These are phyloP conservation scores for Candida broadrunensis DNA, from an alignment of 805 yeast species.

Conservation along the genomic window DNA sequence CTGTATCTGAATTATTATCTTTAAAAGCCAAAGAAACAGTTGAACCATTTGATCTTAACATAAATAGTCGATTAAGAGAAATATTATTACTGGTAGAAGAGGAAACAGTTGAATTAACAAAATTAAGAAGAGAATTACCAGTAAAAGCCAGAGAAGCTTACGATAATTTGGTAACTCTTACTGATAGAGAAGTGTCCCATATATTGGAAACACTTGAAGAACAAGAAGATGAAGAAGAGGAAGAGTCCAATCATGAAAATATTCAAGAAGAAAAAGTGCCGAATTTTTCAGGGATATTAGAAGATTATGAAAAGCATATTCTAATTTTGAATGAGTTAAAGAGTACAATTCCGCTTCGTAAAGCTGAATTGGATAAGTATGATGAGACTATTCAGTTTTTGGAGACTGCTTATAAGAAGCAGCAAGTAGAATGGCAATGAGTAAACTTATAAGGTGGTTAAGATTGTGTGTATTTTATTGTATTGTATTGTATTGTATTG, in stretches of 20 bases:
- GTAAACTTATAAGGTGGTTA: too few relatives aligned
- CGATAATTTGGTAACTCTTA: conserved; percentile 24
- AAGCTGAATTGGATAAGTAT: conserved; percentile 32
- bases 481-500: too few relatives aligned
- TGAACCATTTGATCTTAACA: conserved; percentile 68
- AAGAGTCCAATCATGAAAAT: conserved; percentile 1
- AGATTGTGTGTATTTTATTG: too few relatives aligned
- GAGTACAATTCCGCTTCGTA: conserved; percentile 31
- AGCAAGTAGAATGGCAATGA: conserved; percentile 6
- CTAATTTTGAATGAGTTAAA: conserved; percentile 30
- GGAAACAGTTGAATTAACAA: conserved; percentile 55
- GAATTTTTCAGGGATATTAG: conserved; percentile 8
- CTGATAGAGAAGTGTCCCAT: conserved; percentile 29
- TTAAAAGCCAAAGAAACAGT: conserved; percentile 37
- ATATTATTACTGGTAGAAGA: conserved; percentile 60
- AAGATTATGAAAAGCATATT: conserved; percentile 27
- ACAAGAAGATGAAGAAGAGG: conserved; percentile 10
- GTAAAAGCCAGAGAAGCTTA: conserved; percentile 33
- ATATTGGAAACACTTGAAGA: conserved; percentile 17
- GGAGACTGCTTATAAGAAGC: conserved; percentile 17
- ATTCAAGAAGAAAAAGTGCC: conserved; percentile 5
- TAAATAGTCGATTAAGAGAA: conserved; percentile 58
- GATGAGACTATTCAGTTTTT: conserved; percentile 27
- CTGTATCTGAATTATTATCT: conserved; percentile 26
- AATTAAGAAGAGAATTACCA: conserved; percentile 54